Evolutionary conservation across 768 basidiomycete species (phyloP).

Genomic region (Lentinula sp.): DNA sequence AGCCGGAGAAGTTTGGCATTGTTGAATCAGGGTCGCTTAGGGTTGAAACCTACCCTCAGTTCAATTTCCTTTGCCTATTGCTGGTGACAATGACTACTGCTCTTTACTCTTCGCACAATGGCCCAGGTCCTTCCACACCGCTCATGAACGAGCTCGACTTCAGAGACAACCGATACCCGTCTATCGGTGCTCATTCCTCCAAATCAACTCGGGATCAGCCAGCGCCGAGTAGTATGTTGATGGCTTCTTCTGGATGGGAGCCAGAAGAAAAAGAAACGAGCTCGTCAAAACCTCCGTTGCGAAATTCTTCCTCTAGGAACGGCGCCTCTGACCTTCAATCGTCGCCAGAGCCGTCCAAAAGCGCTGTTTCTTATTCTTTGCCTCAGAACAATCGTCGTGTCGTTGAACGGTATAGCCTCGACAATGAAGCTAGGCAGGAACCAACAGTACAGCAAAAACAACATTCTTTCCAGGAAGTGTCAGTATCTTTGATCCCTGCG

Average conservation of each 20-base stretch:
- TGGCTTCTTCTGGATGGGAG: conserved; percentile 10
- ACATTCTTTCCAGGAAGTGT: conserved; percentile 13
- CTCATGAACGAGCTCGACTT: conserved; percentile 59
- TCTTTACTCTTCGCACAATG: conserved; percentile 38
- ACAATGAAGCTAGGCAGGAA: conserved; percentile 28
- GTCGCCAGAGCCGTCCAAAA: conserved; percentile 31
- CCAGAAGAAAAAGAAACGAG: not conserved
- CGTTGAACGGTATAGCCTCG: conserved; percentile 47
- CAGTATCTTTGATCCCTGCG: conserved; percentile 29
- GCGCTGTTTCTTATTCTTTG: conserved; percentile 37
- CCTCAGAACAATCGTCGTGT: conserved; percentile 41
- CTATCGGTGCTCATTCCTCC: conserved; percentile 12
- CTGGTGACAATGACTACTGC: conserved; percentile 41
- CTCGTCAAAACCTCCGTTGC: not conserved
- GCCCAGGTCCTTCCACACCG: conserved; percentile 25
- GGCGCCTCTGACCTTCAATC: conserved; percentile 25
- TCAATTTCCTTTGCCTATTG: not conserved
- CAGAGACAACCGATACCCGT: conserved; percentile 52
- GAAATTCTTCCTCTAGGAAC: not conserved
- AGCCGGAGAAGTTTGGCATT: not conserved
- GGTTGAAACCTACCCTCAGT: not conserved
- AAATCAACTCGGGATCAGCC: conserved; percentile 6
- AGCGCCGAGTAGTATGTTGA: not conserved
- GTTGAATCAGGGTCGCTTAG: conserved; percentile 5
- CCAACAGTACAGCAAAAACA: conserved; percentile 18